Evolutionary conservation across 306 rosid species (phyloP).

Genomic region (Alnus glutinosa): DNA sequence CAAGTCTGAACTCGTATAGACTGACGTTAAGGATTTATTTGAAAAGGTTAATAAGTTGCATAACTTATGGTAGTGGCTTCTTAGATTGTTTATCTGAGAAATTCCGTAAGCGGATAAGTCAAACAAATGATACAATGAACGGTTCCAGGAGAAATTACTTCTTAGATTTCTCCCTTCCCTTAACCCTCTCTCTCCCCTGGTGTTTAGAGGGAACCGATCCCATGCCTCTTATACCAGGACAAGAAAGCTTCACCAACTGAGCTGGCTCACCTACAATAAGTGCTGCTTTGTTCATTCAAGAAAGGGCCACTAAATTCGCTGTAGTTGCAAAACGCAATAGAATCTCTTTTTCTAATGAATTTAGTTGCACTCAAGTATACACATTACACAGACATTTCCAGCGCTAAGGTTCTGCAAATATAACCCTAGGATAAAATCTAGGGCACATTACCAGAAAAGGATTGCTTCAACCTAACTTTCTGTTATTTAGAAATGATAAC

Average conservation of each 20-base stretch:
- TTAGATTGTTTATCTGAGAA: background rate
- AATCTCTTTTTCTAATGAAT: background rate
- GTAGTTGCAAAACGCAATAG: background rate
- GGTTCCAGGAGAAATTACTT: background rate
- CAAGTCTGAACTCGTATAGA: background rate
- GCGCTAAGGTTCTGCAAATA: background rate
- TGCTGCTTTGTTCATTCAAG: background rate
- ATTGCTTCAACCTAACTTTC: background rate
- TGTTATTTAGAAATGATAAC: background rate
- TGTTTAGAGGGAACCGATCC: background rate
- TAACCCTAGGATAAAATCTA: no score
- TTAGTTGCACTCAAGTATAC: background rate
- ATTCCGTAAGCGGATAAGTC: background rate
- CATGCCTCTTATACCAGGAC: background rate
- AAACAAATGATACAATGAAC: background rate
- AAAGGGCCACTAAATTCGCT: background rate
- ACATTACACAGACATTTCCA: background rate
- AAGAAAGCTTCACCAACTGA: background rate
- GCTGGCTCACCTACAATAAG: background rate
- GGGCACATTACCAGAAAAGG: background rate
- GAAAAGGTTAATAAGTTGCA: background rate
- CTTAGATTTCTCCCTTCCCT: no score
- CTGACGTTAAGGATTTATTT: background rate
- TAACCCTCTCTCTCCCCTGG: no score
- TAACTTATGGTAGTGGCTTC: background rate